A percentile compares a stretch with the other conserved stretches of the same genome.
Evolutionary conservation across 352 stramenopile genomes (phyloP).

Genomic region (Pythium periplocum): DNA sequence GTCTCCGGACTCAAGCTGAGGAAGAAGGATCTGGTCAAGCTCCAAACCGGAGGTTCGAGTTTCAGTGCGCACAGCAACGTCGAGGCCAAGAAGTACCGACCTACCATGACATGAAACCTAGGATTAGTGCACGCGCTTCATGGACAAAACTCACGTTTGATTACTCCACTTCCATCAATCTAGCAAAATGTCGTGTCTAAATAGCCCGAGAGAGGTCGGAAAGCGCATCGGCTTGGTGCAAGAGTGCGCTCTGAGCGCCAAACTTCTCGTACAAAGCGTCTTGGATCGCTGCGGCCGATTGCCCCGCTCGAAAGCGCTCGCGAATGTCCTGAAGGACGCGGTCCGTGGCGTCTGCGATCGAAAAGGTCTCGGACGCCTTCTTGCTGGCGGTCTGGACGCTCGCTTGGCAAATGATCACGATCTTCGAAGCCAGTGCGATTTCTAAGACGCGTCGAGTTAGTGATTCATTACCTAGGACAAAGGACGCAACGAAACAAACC

Average conservation of each 20-base stretch:
- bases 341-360: constrained; percentile 47
- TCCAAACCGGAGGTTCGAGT: constrained; percentile 68
- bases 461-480: no score
- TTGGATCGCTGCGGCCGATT: constrained; percentile 27
- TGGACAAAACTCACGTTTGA: no score
- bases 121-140: no score
- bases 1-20: constrained; percentile 78
- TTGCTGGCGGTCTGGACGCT: not conserved
- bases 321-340: constrained; percentile 46
- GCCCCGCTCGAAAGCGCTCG: constrained; percentile 30
- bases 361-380: constrained; percentile 18
- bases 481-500: not conserved
- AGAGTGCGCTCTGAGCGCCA: constrained; percentile 40
- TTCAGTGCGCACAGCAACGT: constrained; percentile 85
- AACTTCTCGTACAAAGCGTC: constrained; percentile 18
- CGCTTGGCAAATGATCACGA: not conserved
- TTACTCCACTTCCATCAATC: no score
- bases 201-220: constrained; percentile 49
- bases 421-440: not conserved
- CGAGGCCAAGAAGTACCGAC: constrained; percentile 84
- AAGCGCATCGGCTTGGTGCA: constrained; percentile 27
- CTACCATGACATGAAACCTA: constrained; percentile 49
- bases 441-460: no score
- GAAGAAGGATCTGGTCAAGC: constrained; percentile 81
- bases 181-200: constrained; percentile 17